Conservation (phyloP, 495 filamentous ascomycete species). For the Parathielavia appendiculata region DNA sequence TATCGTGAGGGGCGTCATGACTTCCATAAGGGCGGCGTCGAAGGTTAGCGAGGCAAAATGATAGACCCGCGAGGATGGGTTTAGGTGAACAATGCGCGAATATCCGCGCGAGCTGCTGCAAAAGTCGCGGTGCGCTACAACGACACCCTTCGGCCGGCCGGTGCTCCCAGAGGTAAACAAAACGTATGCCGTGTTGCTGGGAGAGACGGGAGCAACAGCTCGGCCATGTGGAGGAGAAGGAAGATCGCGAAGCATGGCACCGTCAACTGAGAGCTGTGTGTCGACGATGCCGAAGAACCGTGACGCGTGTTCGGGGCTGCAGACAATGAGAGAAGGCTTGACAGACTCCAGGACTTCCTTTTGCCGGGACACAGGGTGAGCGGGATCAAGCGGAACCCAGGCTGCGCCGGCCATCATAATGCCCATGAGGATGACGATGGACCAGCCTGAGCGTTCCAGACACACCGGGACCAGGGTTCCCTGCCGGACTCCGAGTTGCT, state of each 20-base stretch:
- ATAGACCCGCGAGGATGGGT: slow-evolving; percentile 35
- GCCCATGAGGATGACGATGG: slow-evolving; percentile 43
- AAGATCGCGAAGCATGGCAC: slow-evolving; percentile 14
- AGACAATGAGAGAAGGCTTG: slow-evolving; percentile 31
- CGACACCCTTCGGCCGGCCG: slow-evolving; percentile 46
- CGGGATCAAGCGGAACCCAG: slow-evolving; percentile 53
- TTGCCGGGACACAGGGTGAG: slow-evolving; percentile 49
- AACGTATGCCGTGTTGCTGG: slow-evolving; percentile 37
- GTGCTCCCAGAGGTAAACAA: slow-evolving; percentile 58
- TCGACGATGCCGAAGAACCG: slow-evolving; percentile 13
- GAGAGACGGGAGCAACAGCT: neutral
- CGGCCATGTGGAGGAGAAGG: neutral
- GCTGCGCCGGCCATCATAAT: slow-evolving; percentile 50
- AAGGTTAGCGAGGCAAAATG: slow-evolving; percentile 59
- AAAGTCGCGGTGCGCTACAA: slow-evolving; percentile 39
- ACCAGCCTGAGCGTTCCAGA: slow-evolving; percentile 50
- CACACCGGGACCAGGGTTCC: slow-evolving; percentile 53
- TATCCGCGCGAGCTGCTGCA: slow-evolving; percentile 36
- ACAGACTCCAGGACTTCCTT: slow-evolving; percentile 25
- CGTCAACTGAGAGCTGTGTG: slow-evolving; percentile 14
- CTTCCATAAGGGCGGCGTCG: slow-evolving; percentile 53
- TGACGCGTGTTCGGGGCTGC: slow-evolving; percentile 19
- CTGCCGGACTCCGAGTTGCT: slow-evolving; percentile 36
- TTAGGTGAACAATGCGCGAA: slow-evolving; percentile 11
- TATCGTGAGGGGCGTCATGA: slow-evolving; percentile 51